phyloP scores from a whole-genome alignment of 345 rosid species.

The Sonneratia alba region DNA sequence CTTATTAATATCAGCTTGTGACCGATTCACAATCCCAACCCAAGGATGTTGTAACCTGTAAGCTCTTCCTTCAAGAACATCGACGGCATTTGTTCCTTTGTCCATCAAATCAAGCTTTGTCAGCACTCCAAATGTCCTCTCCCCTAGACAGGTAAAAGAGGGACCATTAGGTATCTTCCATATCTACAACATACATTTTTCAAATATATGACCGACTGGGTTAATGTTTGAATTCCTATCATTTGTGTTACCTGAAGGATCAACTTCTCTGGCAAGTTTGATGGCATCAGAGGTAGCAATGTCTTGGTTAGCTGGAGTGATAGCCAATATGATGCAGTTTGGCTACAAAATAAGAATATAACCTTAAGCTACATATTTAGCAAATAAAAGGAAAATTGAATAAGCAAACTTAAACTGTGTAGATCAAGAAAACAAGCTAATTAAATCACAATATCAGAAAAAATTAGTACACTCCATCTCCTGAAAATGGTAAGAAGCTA shows the following conservation, averaged over 20 bases:
- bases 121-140: constrained; percentile 92
- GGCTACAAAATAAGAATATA: constrained; percentile 52
- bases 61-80: constrained; percentile 93
- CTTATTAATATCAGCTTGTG: constrained; percentile 97
- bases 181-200: neutral
- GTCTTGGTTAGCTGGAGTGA: constrained; percentile 99
- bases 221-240: constrained; percentile 3
- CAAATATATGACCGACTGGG: neutral
- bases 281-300: constrained; percentile 99
- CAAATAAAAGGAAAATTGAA: neutral
- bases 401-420: neutral
- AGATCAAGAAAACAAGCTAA: neutral
- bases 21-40: constrained; percentile 99
- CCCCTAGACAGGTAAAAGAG: constrained; percentile 43
- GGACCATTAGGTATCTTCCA: neutral
- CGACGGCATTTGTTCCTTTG: constrained; percentile 91
- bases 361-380: constrained; percentile 6
- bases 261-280: constrained; percentile 98
- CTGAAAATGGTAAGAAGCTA: neutral
- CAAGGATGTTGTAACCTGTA: constrained; percentile 97
- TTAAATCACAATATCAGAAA: neutral
- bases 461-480: neutral
- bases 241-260: constrained; percentile 64
- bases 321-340: constrained; percentile 92
- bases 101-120: constrained; percentile 99